Percentiles rank a stretch among this genome's conserved stretches.
Conservation (phyloP, 176 grass and related monocot genomes). For the Themeda triandra region DNA sequence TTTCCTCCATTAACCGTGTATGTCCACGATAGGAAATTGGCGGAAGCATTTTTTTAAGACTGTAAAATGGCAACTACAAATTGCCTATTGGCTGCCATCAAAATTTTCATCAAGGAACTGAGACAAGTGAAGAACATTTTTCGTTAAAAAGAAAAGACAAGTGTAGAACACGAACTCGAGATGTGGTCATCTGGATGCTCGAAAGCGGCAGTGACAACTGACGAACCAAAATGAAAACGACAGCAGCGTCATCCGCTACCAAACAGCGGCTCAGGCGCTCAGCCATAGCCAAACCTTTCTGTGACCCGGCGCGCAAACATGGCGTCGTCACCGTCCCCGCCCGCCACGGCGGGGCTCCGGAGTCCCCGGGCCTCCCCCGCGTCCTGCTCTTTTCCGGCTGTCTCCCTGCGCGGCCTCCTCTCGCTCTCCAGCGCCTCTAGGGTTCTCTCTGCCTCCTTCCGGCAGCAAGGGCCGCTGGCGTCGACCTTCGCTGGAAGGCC, state of each 20-base stretch:
- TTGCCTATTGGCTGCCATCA: background rate
- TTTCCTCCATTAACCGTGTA: too few species aligned
- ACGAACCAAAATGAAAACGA: background rate
- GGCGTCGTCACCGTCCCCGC: background rate
- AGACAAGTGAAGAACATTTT: background rate
- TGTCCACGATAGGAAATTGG: background rate
- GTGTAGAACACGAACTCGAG: background rate
- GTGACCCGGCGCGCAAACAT: background rate
- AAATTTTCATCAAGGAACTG: background rate
- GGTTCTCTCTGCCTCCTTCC: conserved; percentile 15
- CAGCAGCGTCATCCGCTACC: background rate
- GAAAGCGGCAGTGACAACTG: background rate
- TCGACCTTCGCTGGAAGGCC: background rate
- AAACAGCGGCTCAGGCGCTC: background rate
- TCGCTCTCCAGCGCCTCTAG: conserved; percentile 10
- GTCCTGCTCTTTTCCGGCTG: background rate
- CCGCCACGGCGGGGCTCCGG: background rate
- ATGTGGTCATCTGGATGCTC: background rate
- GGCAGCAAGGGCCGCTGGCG: background rate
- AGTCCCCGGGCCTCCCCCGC: background rate
- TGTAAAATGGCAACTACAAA: background rate
- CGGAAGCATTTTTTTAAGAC: background rate
- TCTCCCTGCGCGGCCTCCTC: background rate
- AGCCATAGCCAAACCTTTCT: background rate
- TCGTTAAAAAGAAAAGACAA: too few species aligned